Conservation (phyloP, 495 filamentous ascomycete genomes). For the Pyronema omphalodes region DNA sequence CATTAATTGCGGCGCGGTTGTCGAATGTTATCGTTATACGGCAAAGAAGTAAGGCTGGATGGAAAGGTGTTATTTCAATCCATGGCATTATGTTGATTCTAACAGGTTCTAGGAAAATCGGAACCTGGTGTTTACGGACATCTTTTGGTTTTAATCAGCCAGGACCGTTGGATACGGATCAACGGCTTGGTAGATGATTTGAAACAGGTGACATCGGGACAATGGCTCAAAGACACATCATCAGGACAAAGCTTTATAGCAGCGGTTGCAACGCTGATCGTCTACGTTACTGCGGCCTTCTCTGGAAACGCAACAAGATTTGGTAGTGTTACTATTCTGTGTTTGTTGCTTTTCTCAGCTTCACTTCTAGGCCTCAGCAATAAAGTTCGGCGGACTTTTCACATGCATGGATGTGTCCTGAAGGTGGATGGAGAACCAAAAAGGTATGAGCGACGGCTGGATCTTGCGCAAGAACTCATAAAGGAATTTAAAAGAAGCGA, state of each 20-base stretch:
- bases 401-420: conserved; percentile 21
- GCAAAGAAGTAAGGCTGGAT: conserved; percentile 24
- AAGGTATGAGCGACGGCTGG: conserved; percentile 24
- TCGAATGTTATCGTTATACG: conserved; percentile 37
- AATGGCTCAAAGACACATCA: conserved; percentile 37
- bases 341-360: conserved; percentile 32
- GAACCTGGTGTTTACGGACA: conserved; percentile 27
- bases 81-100: not conserved
- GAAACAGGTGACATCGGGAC: conserved; percentile 36
- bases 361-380: conserved; percentile 36
- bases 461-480: conserved; percentile 27
- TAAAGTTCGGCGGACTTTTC: conserved; percentile 7
- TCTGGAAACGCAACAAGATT: conserved; percentile 32
- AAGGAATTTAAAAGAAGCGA: conserved; percentile 24
- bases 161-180: conserved; percentile 33
- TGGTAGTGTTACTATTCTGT: conserved; percentile 32
- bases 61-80: conserved; percentile 27
- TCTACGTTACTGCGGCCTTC: conserved; percentile 36
- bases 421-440: conserved; percentile 13
- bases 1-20: conserved; percentile 35
- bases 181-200: conserved; percentile 36
- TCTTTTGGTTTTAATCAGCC: conserved; percentile 27
- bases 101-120: too few species aligned
- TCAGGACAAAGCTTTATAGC: conserved; percentile 31
- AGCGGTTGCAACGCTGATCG: conserved; percentile 33